Percentiles rank a stretch among this genome's conserved stretches.
These are phyloP conservation scores for Penicillium sclerotigenum DNA, from an alignment of 2,329 filamentous ascomycete species.

Conservation along the genomic window DNA sequence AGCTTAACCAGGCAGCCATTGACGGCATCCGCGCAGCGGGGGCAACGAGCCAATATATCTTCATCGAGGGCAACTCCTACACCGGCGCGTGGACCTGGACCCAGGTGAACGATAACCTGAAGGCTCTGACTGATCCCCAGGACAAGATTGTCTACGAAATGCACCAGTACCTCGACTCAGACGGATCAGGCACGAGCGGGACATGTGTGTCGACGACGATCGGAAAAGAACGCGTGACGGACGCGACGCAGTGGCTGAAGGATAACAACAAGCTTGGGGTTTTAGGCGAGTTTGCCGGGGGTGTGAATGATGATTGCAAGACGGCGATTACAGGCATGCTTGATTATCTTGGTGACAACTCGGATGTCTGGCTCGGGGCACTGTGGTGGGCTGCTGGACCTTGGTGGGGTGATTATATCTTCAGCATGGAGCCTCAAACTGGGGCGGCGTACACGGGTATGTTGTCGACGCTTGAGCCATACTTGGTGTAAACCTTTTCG, in stretches of 20 bases:
- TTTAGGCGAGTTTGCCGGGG: slow-evolving; percentile 56
- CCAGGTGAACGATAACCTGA: slow-evolving; percentile 43
- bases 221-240: slow-evolving; percentile 49
- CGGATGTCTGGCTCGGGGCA: slow-evolving; percentile 54
- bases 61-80: slow-evolving; percentile 55
- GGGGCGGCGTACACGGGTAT: slow-evolving; percentile 43
- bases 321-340: slow-evolving; percentile 51
- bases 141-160: slow-evolving; percentile 60
- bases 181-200: slow-evolving; percentile 52
- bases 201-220: slow-evolving; percentile 56
- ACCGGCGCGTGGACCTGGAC: slow-evolving; percentile 51
- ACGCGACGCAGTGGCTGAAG: slow-evolving; percentile 54
- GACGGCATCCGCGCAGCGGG: slow-evolving; percentile 59
- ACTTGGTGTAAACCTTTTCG: slow-evolving; percentile 6
- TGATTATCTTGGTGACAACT: slow-evolving; percentile 47
- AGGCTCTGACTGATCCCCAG: slow-evolving; percentile 50
- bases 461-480: slow-evolving; percentile 27
- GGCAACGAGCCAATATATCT: slow-evolving; percentile 58
- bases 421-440: slow-evolving; percentile 49
- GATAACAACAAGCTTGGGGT: slow-evolving; percentile 53
- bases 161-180: slow-evolving; percentile 61
- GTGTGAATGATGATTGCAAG: slow-evolving; percentile 50
- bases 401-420: slow-evolving; percentile 51
- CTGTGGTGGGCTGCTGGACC: slow-evolving; percentile 57
- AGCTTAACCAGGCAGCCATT: slow-evolving; percentile 64